Percentiles rank a stretch among this genome's conserved stretches.
Conservation (phyloP, 768 basidiomycete species). For the Pulveroboletus frians region DNA sequence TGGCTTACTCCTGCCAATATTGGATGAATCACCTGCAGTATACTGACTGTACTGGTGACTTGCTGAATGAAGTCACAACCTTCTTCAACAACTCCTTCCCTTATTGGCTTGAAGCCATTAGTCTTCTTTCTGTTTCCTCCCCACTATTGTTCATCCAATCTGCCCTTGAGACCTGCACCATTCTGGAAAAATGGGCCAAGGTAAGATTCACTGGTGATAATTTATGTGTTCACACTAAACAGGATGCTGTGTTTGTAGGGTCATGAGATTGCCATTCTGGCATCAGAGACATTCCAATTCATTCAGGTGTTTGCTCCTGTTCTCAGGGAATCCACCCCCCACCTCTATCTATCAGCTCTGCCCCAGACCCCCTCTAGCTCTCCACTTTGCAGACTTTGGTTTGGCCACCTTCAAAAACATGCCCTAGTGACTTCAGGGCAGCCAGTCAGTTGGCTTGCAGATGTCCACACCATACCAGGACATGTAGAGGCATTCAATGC, state of each 20-base stretch:
- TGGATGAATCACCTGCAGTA: background rate
- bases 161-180: background rate
- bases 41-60: background rate
- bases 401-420: background rate
- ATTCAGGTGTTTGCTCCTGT: too few relatives aligned
- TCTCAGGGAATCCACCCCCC: too few relatives aligned
- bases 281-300: too few relatives aligned
- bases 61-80: background rate
- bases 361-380: background rate
- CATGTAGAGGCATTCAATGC: background rate
- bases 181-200: background rate
- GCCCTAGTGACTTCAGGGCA: background rate
- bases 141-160: background rate
- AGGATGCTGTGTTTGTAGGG: too few relatives aligned
- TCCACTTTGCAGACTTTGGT: background rate
- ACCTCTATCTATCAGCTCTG: too few relatives aligned
- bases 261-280: too few relatives aligned
- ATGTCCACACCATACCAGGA: background rate
- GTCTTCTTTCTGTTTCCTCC: background rate
- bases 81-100: conserved; percentile 1
- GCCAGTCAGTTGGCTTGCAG: background rate
- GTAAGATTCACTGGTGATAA: background rate
- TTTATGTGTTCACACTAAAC: too few relatives aligned
- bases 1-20: background rate
- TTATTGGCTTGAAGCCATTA: background rate